These are phyloP conservation scores for Galerina marginata DNA, from an alignment of 768 basidiomycete genomes.

Conservation along the genomic window DNA sequence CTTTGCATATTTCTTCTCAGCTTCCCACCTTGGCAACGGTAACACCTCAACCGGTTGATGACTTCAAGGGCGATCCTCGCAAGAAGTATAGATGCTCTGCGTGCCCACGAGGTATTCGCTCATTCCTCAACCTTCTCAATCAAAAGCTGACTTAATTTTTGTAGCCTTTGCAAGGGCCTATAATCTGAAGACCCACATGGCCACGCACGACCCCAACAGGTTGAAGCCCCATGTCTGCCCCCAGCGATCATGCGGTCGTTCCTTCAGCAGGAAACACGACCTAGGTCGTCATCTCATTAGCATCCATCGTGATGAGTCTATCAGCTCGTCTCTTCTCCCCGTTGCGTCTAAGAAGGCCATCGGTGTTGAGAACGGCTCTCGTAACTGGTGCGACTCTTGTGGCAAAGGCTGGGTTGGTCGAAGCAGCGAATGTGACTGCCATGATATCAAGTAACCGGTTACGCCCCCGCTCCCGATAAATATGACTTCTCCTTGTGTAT, in stretches of 20 bases:
- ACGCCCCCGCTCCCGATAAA: too few relatives aligned
- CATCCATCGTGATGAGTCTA: constrained; percentile 77
- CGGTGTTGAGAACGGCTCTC: constrained; percentile 67
- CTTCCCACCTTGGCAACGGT: constrained; percentile 52
- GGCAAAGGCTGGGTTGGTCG: constrained; percentile 71
- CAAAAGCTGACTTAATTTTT: constrained; percentile 12
- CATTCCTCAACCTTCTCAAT: neutral
- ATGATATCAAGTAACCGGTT: constrained; percentile 59
- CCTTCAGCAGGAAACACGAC: constrained; percentile 95
- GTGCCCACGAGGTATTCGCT: constrained; percentile 70
- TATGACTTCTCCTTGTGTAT: constrained; percentile 35
- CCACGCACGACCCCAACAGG: constrained; percentile 92
- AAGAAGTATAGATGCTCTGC: constrained; percentile 79
- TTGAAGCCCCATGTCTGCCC: constrained; percentile 90
- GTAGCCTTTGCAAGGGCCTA: constrained; percentile 91
- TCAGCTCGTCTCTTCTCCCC: constrained; percentile 47
- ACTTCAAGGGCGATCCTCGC: constrained; percentile 66
- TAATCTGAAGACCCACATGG: constrained; percentile 95
- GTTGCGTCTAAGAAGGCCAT: constrained; percentile 53
- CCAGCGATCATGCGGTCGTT: constrained; percentile 83
- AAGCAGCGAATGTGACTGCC: constrained; percentile 61
- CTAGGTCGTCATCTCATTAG: constrained; percentile 87
- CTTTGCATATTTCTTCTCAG: constrained; percentile 57
- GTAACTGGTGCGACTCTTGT: constrained; percentile 77
- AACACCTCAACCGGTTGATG: constrained; percentile 49